Base-by-base conservation (phyloP, 768 basidiomycete genomes). In the Auricularia sp. region DNA sequence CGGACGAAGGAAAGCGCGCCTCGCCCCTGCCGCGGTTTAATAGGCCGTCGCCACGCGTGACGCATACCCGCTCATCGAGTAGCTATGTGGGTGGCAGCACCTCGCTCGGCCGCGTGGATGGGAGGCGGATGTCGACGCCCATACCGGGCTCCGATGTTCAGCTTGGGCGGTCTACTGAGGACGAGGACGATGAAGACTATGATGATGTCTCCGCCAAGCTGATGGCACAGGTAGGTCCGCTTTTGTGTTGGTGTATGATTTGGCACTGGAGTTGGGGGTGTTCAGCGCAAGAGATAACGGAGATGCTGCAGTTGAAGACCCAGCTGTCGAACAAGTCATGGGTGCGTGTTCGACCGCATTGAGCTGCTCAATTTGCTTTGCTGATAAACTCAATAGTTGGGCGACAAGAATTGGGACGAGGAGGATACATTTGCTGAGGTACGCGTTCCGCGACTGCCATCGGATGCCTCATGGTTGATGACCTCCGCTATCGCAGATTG, bases 371-470 rank as follows among this genome's bases (percentile, higher is more conserved):
- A 65, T 29, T 29, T 29, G 33, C 64, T n/a, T 62, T 58, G 44
- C 63, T 37, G 64, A 39, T 65, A 29, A 61, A 63, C 51, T 24
- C 63, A 33, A n/a, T 67, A 90, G 87, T 76, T 89, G 63, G 88
- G 88, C 8, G 92, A 92, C 54, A 90, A 90, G 36, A 83, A 90
- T 37, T 85, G 84, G 2, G 94, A 96, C 65, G 94, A 96, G 63
- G 92, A 94, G 63, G 94, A 99, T 78, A 95, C 97, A 1, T 99
- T 99, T 70, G 94, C 96, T 2, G 92, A 94, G 79, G 92, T 92
- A 69, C 37, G 13, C 10, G 10, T 13, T 45, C 11, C 8, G 44
- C 29, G 59, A 29, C 65, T 16, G 18, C 8, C 61, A n/a, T 24
- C 36, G 33, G 16, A 10, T 14, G 33, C 35, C 59, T 59, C 11